Evolutionary conservation across 2,329 filamentous ascomycete species (phyloP), one percentile per base, ranked within the genome.

Genomic region (Scedosporium apiospermum): DNA sequence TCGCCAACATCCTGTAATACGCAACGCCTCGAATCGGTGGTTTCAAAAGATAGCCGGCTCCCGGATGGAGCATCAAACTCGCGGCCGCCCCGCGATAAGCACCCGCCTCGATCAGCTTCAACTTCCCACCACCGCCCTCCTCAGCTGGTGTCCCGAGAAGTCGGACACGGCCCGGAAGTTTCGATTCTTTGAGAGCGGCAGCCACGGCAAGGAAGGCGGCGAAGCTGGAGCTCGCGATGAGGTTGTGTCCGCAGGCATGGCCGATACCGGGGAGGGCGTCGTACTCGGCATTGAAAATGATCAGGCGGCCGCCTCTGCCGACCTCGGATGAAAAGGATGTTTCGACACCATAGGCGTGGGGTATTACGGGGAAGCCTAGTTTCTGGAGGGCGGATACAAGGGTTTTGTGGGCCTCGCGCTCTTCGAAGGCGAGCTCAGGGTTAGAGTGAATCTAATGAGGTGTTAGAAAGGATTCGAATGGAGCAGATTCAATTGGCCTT

Each of bases 221-320:
- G 12, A 79, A 65, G 0, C 74, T 74, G 1, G 76, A 70, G 0
- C 74, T 75, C 4, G 77, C 75, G 61, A 79, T 79, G 10, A 79
- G 69, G 63, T 79, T 80, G 67, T 79, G 77, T 2, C 77, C 77
- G 65, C 77, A 79, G 1, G 74, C 76, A 58, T 80, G 77, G 5
- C 77, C 77, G n/a, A 79, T 78, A 1, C 70, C 71, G 0, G 77
- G 77, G 0, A 80, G 71, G 0, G 78, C 79, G 64, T 82, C 80
- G 63, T 81, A 80, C 67, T 76, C 74, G 34, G 69, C 70, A 59
- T 70, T 72, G 66, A 73, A 71, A n/a, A 72, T 67, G 57, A 75
- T 69, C 1, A 73, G 64, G n/a, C 68, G 65, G 63, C 71, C 71
- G 23, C 69, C 71, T 7, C 66, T 65, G 27, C 71, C 71, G 51